Base-by-base conservation (phyloP, 129 eudicot species). In the Sambucus nigra region DNA sequence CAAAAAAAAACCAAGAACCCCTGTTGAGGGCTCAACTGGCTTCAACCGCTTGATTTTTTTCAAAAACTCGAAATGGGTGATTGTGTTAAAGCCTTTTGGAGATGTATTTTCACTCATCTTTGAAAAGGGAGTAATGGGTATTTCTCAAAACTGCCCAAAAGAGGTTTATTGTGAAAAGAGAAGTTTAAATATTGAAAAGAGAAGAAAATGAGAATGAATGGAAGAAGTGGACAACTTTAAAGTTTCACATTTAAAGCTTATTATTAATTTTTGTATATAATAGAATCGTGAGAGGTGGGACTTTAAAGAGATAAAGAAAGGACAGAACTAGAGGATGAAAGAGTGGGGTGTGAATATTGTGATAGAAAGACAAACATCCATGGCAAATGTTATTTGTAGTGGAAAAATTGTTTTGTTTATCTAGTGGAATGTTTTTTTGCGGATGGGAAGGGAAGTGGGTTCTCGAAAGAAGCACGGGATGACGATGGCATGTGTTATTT, bases 31-130 rank as follows among this genome's bases (percentile, higher is more conserved):
- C 15, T 76, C 83, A 52, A 50, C 39, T 38, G 67, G 58, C 70
- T 76, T 83, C 68, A 77, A 51, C 18, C 67, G 61, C 76, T 81
- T 88, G 59, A 89, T 47, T 60, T 71, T 84, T 78, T 84, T 88
- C 66, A 89, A 69, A 33, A 84, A 70, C 9, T 84, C 88, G 35
- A 76, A 53, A 26, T 70, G 93, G 69, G 80, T 67, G 80, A 71
- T 67, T 25, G 16, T 59, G 23, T 72, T 65, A 13, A 46, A 60
- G 50, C 64, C 68, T 64, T 61, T 67, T 6, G 45, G 16, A 53
- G 53, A 31, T 54, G 14, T 14, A 2, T 46, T 61, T 31, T 61
- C 65, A 40, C 53, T 15, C 69, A 54, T 50, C n/a, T 47, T 21
- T 23, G 61, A 3, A 5, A 14, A 25, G 32, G 25, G 48, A 40